These are phyloP conservation scores for Colletotrichum euphorbiae DNA, from an alignment of 2,329 filamentous ascomycete species.

Conservation along the genomic window DNA sequence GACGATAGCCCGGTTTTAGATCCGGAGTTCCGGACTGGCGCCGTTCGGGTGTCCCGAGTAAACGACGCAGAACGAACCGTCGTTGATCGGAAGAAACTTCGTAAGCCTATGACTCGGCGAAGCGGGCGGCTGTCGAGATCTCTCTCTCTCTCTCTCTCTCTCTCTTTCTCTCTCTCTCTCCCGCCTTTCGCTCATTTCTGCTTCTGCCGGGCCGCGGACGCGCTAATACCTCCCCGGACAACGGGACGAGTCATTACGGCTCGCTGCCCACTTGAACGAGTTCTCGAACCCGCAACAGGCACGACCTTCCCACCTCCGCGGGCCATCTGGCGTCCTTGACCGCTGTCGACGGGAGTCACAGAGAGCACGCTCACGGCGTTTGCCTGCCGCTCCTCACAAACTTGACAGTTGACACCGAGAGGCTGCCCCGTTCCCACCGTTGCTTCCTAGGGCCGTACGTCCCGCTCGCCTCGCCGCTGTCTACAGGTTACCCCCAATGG, in stretches of 20 bases:
- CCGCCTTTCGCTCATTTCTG: not conserved
- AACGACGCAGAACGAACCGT: conserved; percentile 2
- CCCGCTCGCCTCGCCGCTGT: conserved; percentile 21
- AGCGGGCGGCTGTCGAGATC: not conserved
- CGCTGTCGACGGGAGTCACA: conserved; percentile 13
- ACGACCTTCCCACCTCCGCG: conserved; percentile 13
- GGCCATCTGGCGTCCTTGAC: conserved; percentile 9
- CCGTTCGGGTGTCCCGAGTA: not conserved
- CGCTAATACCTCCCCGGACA: not conserved
- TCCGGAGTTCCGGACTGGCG: not conserved
- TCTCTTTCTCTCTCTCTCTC: not conserved
- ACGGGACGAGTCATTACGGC: conserved; percentile 23
- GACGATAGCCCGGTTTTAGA: not conserved
- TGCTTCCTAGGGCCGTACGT: not conserved
- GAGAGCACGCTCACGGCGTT: not conserved
- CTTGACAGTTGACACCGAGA: conserved; percentile 9
- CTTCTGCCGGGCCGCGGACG: not conserved
- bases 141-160: not conserved
- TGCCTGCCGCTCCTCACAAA: conserved; percentile 19
- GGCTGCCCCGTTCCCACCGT: conserved; percentile 16
- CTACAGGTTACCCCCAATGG: conserved; percentile 26
- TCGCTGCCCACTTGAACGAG: not conserved
- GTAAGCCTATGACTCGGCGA: not conserved
- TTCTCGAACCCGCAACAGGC: conserved; percentile 11
- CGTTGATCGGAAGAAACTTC: conserved; percentile 9